Evolutionary conservation across 2,329 filamentous ascomycete species (phyloP).

Genomic region (Geosmithia morbida): DNA sequence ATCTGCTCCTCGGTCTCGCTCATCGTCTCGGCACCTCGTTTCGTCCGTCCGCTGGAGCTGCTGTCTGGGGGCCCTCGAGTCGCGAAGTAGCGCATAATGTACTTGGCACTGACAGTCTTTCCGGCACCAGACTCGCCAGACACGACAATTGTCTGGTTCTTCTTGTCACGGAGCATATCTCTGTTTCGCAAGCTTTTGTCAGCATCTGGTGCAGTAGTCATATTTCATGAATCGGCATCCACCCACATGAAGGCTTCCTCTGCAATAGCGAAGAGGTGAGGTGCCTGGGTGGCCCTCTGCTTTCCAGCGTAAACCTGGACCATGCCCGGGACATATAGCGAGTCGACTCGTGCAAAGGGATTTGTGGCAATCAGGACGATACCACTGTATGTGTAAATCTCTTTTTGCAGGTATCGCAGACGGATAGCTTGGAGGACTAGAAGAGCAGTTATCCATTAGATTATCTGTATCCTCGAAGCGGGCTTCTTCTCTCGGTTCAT

Average conservation of each 20-base stretch:
- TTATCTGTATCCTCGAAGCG: background rate
- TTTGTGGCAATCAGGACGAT: slow-evolving; percentile 98
- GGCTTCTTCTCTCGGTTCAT: background rate
- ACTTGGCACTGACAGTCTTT: slow-evolving; percentile 98
- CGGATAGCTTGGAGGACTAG: slow-evolving; percentile 92
- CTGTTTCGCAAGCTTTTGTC: slow-evolving; percentile 27
- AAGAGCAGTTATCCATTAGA: slow-evolving; percentile 1
- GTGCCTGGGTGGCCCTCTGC: slow-evolving; percentile 89
- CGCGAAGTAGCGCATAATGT: slow-evolving; percentile 99
- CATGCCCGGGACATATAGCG: slow-evolving; percentile 96
- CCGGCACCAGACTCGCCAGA: slow-evolving; percentile 97
- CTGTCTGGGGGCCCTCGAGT: slow-evolving; percentile 90
- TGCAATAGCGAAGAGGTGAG: slow-evolving; percentile 95
- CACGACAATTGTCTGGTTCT: slow-evolving; percentile 98
- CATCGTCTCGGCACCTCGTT: slow-evolving; percentile 66
- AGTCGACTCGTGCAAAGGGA: slow-evolving; percentile 93
- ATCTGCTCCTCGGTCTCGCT: slow-evolving; percentile 99
- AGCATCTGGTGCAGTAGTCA: background rate
- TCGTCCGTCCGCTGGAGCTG: slow-evolving; percentile 63
- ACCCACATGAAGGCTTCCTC: slow-evolving; percentile 94
- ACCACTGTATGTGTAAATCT: slow-evolving; percentile 98
- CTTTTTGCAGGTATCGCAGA: slow-evolving; percentile 92
- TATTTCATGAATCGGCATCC: background rate
- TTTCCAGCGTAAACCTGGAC: slow-evolving; percentile 99
- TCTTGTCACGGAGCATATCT: slow-evolving; percentile 91